Evolutionary conservation across 768 basidiomycete species (phyloP).

Genomic region (Lactarius hengduanensis): DNA sequence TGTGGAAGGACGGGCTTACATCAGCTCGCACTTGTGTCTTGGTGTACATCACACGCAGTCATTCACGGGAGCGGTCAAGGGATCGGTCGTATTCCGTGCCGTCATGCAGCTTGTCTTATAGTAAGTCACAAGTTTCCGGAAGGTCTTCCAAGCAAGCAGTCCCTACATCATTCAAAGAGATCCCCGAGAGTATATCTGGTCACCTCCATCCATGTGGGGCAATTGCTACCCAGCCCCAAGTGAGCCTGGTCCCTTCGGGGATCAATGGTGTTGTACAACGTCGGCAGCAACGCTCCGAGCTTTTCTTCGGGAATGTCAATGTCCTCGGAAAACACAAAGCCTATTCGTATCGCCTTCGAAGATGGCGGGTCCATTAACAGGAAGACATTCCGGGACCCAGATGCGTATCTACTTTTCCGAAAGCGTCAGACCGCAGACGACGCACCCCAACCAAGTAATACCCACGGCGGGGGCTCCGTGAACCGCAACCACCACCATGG

Average conservation of each 20-base stretch:
- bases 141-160: background rate
- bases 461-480: too few species aligned
- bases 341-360: background rate
- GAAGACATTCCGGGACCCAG: background rate
- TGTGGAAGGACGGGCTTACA: too few species aligned
- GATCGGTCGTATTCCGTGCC: too few species aligned
- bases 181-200: background rate
- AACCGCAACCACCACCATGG: too few species aligned
- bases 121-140: background rate
- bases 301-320: background rate
- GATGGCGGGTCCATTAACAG: background rate
- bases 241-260: too few species aligned
- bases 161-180: background rate
- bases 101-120: too few species aligned
- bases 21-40: too few species aligned
- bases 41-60: too few species aligned
- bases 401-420: background rate
- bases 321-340: background rate
- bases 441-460: too few species aligned
- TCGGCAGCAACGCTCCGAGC: background rate
- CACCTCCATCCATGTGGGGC: background rate
- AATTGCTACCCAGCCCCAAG: background rate
- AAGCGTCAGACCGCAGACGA: background rate
- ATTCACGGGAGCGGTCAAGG: too few species aligned
- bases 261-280: background rate